Evolutionary conservation across 2,329 filamentous ascomycete species (phyloP).

Genomic region (Ceratocystis cubensis): DNA sequence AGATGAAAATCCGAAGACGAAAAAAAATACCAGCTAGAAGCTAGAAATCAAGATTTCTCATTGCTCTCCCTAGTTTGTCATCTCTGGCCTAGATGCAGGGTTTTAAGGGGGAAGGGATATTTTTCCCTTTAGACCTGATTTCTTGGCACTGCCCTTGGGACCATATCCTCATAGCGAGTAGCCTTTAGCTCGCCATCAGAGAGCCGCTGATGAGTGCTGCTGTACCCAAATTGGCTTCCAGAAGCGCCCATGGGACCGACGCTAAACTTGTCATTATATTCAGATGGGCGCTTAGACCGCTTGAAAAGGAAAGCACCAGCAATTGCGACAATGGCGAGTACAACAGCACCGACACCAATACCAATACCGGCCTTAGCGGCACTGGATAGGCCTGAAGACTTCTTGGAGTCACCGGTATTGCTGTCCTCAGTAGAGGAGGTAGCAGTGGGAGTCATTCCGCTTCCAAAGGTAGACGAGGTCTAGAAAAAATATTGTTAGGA

Average conservation of each 20-base stretch:
- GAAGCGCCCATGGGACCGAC: constrained; percentile 40
- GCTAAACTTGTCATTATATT: constrained; percentile 18
- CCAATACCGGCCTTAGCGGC: constrained; percentile 39
- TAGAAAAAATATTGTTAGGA: neutral
- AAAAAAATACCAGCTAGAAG: neutral
- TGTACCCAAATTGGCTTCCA: constrained; percentile 28
- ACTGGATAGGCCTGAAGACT: constrained; percentile 29
- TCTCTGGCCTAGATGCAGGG: neutral
- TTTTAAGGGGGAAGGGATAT: neutral
- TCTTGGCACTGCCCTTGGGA: constrained; percentile 39
- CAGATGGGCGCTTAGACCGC: constrained; percentile 23
- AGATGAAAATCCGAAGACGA: neutral
- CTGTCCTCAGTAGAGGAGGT: constrained; percentile 14
- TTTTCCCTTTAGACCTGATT: constrained; percentile 29
- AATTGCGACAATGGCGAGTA: constrained; percentile 29
- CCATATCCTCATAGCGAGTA: constrained; percentile 46
- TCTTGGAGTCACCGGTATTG: constrained; percentile 16
- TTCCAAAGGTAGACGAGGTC: constrained; percentile 7
- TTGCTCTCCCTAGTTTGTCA: neutral
- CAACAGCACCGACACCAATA: constrained; percentile 27
- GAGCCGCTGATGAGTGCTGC: constrained; percentile 17
- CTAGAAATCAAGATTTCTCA: neutral
- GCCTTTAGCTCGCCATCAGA: constrained; percentile 34
- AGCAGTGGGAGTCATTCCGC: neutral
- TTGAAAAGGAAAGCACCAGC: constrained; percentile 32